A percentile compares a stretch with the other conserved stretches of the same genome.
phyloP scores from a whole-genome alignment of 768 basidiomycete genomes.

The Mycena kentingensis region DNA sequence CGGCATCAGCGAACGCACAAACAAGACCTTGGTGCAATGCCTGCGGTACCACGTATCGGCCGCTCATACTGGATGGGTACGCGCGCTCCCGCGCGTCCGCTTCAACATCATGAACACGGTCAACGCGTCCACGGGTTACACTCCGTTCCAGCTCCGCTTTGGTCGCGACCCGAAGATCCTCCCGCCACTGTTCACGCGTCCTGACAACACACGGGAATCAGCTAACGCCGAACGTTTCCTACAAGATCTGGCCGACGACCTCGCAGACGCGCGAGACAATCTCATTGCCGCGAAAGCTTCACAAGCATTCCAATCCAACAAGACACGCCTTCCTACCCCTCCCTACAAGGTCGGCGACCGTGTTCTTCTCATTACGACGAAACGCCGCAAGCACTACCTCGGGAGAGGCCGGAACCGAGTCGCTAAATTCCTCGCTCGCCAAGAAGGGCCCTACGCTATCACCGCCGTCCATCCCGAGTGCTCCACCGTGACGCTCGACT shows the following conservation, averaged over 20 bases:
- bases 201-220: conserved; percentile 4
- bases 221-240: conserved; percentile 20
- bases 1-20: conserved; percentile 27
- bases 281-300: conserved; percentile 27
- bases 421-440: conserved; percentile 41
- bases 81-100: conserved; percentile 14
- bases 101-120: conserved; percentile 18
- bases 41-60: conserved; percentile 16
- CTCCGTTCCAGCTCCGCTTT: conserved; percentile 32
- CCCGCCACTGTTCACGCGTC: conserved; percentile 24
- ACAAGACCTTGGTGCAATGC: conserved; percentile 26
- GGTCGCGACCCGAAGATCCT: conserved; percentile 27
- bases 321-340: conserved; percentile 17
- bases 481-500: conserved; percentile 28
- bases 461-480: conserved; percentile 3
- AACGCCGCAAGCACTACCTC: conserved; percentile 30
- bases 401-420: conserved; percentile 23
- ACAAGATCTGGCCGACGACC: conserved; percentile 11
- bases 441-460: conserved; percentile 35
- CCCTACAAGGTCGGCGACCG: conserved; percentile 27
- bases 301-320: conserved; percentile 29
- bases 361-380: conserved; percentile 32
- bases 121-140: conserved; percentile 10
- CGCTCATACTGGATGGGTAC: conserved; percentile 27
- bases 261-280: conserved; percentile 30